Conservation (phyloP, 371 early-diverging fungal species). For the Syncephalis plumigaleata region DNA sequence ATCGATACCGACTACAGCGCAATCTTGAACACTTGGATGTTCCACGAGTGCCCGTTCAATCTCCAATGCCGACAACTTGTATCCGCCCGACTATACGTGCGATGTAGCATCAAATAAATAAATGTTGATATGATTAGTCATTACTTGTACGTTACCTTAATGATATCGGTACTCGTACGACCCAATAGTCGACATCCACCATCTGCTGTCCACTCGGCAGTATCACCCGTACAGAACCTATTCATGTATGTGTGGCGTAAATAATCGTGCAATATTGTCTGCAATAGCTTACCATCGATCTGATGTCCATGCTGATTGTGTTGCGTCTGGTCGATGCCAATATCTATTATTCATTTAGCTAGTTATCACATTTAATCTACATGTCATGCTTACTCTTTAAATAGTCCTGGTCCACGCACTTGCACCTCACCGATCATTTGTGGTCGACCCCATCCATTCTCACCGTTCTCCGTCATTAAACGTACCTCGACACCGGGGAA, state of each 20-base stretch:
- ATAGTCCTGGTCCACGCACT: constrained; percentile 46
- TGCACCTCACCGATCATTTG: constrained; percentile 46
- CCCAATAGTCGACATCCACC: constrained; percentile 58
- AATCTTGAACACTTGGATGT: constrained; percentile 34
- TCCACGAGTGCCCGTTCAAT: constrained; percentile 65
- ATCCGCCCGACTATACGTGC: constrained; percentile 44
- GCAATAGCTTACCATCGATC: constrained; percentile 39
- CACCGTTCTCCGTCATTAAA: constrained; percentile 27
- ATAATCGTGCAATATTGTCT: background rate
- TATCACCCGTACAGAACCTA: constrained; percentile 69
- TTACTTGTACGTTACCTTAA: constrained; percentile 29
- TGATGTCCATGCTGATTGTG: constrained; percentile 39
- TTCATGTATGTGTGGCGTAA: background rate
- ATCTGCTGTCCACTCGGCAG: constrained; percentile 26
- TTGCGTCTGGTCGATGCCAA: constrained; percentile 57
- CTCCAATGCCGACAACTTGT: constrained; percentile 70
- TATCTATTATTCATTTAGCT: constrained; percentile 17
- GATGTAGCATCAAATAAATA: background rate
- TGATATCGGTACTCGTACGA: constrained; percentile 63
- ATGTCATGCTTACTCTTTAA: constrained; percentile 26
- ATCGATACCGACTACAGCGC: constrained; percentile 56
- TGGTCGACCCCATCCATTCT: constrained; percentile 24
- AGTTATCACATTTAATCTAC: background rate
- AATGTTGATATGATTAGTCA: constrained; percentile 1
- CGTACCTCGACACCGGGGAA: constrained; percentile 49